Percentiles rank a stretch among this genome's conserved stretches.
These are phyloP conservation scores for Cicer yamashitae DNA, from an alignment of 306 rosid species.

Conservation along the genomic window DNA sequence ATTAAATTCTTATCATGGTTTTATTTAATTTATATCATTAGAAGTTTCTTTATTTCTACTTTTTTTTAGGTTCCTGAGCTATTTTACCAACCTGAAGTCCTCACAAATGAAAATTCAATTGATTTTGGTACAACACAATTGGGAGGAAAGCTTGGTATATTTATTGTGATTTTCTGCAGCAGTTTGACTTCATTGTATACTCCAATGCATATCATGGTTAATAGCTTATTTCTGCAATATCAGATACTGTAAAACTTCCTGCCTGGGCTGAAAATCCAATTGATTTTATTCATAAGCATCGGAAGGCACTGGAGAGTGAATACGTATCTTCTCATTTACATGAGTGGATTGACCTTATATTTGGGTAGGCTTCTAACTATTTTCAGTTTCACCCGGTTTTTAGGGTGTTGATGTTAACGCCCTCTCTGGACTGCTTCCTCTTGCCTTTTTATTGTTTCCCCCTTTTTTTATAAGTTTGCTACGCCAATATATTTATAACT, in stretches of 20 bases:
- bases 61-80: slow-evolving; percentile 88
- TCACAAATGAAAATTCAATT: slow-evolving; percentile 89
- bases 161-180: slow-evolving; percentile 40
- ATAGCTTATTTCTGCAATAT: slow-evolving; percentile 45
- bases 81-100: slow-evolving; percentile 91
- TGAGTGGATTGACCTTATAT: slow-evolving; percentile 97
- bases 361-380: slow-evolving; percentile 69
- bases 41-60: slow-evolving; percentile 17
- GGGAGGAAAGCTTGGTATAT: slow-evolving; percentile 89
- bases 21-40: slow-evolving; percentile 34
- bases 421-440: neutral
- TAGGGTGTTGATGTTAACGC: neutral
- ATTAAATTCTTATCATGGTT: slow-evolving; percentile 42
- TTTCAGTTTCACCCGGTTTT: slow-evolving; percentile 31
- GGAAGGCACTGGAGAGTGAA: slow-evolving; percentile 97
- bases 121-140: slow-evolving; percentile 97
- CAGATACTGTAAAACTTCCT: slow-evolving; percentile 90
- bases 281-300: slow-evolving; percentile 97
- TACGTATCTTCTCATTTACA: slow-evolving; percentile 91
- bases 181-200: slow-evolving; percentile 27
- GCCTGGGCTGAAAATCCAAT: slow-evolving; percentile 91
- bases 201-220: slow-evolving; percentile 38
- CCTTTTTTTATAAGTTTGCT: slow-evolving; percentile 39
- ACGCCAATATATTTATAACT: slow-evolving; percentile 22
- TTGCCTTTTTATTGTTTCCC: slow-evolving; percentile 27